Conservation (phyloP, 2,329 filamentous ascomycete species). For the Conoideocrella luteorostrata region DNA sequence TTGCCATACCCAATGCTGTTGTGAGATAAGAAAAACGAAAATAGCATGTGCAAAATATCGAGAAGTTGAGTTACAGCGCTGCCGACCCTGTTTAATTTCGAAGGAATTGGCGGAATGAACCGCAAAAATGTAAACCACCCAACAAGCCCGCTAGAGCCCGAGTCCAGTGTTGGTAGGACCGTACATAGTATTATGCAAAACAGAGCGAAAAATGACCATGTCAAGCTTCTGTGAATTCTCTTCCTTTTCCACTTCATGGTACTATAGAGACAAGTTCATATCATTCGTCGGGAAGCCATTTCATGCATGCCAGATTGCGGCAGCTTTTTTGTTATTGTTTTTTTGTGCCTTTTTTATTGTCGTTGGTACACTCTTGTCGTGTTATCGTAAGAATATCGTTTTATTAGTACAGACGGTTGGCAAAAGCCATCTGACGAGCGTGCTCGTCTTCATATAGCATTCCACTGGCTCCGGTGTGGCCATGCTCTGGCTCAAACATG, state of each 20-base stretch:
- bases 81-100: conserved; percentile 6
- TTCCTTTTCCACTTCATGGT: neutral
- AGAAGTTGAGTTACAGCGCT: conserved; percentile 7
- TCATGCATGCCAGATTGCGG: neutral
- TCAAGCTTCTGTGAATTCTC: neutral
- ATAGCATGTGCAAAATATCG: conserved; percentile 11
- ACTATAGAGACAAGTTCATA: conserved; percentile 1
- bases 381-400: conserved; percentile 10
- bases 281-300: conserved; percentile 3
- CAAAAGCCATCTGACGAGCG: conserved; percentile 32
- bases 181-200: neutral
- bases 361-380: too few species aligned
- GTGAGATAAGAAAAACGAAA: conserved; percentile 4
- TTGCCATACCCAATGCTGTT: conserved; percentile 8
- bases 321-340: neutral
- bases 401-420: conserved; percentile 37
- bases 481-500: conserved; percentile 41
- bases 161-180: neutral
- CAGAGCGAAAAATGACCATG: neutral
- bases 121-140: conserved; percentile 1
- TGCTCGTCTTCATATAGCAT: conserved; percentile 41
- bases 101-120: neutral
- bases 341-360: too few species aligned
- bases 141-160: neutral
- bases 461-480: conserved; percentile 20